phyloP scores from a whole-genome alignment of 495 filamentous ascomycete species.

The Astrothelium subdiscretum region DNA sequence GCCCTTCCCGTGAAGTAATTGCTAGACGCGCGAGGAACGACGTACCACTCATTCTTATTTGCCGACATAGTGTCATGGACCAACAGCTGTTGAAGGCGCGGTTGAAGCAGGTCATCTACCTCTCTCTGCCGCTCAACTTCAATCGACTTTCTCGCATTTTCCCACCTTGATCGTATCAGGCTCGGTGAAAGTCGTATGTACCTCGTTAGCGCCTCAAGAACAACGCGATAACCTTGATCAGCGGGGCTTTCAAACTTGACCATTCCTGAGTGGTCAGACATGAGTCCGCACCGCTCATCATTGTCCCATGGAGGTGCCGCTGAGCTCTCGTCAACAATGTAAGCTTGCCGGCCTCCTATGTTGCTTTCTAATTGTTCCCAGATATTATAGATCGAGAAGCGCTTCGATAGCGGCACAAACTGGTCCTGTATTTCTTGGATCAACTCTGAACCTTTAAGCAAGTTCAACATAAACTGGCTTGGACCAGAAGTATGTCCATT shows the following conservation, averaged over 20 bases:
- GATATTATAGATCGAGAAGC: constrained; percentile 33
- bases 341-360: constrained; percentile 6
- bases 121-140: constrained; percentile 4
- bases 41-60: constrained; percentile 4
- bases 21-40: constrained; percentile 4
- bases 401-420: constrained; percentile 33
- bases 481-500: not conserved
- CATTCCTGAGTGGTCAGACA: constrained; percentile 8
- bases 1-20: constrained; percentile 8
- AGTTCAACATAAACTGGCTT: constrained; percentile 15
- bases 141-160: constrained; percentile 4
- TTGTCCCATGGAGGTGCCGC: constrained; percentile 20
- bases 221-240: constrained; percentile 4
- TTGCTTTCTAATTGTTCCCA: constrained; percentile 31
- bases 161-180: constrained; percentile 3
- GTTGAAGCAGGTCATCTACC: constrained; percentile 8
- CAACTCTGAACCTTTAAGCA: constrained; percentile 25
- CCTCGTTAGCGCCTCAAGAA: constrained; percentile 5
- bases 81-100: not conserved
- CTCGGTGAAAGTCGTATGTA: constrained; percentile 4
- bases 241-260: constrained; percentile 4
- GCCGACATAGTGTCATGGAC: not conserved
- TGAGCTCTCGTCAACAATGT: constrained; percentile 27
- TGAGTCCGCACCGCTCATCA: constrained; percentile 6
- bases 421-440: constrained; percentile 34